Evolutionary conservation across 1,139 yeast species (phyloP).

Genomic region (Geotrichum citri-aurantii): DNA sequence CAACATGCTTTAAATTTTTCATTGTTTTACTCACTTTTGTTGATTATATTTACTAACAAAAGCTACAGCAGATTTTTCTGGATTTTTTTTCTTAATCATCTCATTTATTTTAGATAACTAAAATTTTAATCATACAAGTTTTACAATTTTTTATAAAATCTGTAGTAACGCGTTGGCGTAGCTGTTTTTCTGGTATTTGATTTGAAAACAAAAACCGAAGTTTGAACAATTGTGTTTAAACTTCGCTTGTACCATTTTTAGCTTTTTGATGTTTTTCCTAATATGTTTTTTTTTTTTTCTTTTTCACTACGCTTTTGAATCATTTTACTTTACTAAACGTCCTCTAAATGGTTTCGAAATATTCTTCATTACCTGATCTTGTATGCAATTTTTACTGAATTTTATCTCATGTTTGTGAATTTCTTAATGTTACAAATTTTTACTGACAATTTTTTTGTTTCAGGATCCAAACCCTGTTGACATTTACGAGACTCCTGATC

Average conservation of each 20-base stretch:
- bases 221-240: too few species aligned
- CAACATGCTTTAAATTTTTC: neutral
- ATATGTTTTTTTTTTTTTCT: neutral
- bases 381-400: slow-evolving; percentile 4
- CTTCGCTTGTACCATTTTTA: neutral
- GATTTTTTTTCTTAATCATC: too few species aligned
- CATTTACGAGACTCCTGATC: slow-evolving; percentile 16
- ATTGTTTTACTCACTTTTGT: neutral
- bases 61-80: too few species aligned
- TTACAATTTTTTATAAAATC: neutral
- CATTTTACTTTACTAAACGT: neutral
- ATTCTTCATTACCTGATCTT: slow-evolving; percentile 17
- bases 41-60: too few species aligned
- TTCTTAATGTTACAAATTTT: too few species aligned
- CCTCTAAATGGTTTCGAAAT: slow-evolving; percentile 7
- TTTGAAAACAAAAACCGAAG: too few species aligned
- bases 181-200: too few species aligned
- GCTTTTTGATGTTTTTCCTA: neutral
- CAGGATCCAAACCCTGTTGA: slow-evolving; percentile 19
- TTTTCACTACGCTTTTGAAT: neutral
- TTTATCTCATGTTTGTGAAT: neutral
- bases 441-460: neutral
- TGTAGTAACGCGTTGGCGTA: too few species aligned
- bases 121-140: neutral
- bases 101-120: neutral